Evolutionary conservation across 2,329 filamentous ascomycete species (phyloP).

Genomic region (Aspergillus glaucus): DNA sequence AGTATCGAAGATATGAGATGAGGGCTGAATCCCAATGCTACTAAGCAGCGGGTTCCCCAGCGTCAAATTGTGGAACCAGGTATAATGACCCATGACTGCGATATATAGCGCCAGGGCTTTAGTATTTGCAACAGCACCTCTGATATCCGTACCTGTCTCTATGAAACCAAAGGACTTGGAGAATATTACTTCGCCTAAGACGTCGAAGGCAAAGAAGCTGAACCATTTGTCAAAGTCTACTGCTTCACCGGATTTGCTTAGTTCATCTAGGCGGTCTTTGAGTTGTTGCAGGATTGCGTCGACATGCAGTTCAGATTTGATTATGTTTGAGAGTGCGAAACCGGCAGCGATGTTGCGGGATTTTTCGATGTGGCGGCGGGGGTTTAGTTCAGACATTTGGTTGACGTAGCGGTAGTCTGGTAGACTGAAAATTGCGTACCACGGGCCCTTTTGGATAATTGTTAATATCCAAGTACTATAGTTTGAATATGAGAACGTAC

Average conservation of each 20-base stretch:
- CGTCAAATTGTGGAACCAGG: slow-evolving; percentile 29
- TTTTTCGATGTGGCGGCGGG: slow-evolving; percentile 24
- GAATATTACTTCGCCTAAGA: slow-evolving; percentile 32
- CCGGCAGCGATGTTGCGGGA: slow-evolving; percentile 25
- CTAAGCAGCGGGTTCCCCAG: slow-evolving; percentile 35
- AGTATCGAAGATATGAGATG: slow-evolving; percentile 36
- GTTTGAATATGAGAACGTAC: no score
- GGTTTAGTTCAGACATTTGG: no score
- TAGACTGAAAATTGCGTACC: no score
- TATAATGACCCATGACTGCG: slow-evolving; percentile 28
- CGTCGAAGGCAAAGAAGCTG: slow-evolving; percentile 34
- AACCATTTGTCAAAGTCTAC: slow-evolving; percentile 39
- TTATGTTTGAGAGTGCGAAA: slow-evolving; percentile 27
- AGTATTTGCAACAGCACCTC: slow-evolving; percentile 31
- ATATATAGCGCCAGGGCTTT: slow-evolving; percentile 25
- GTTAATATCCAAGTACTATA: no score
- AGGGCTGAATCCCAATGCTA: slow-evolving; percentile 28
- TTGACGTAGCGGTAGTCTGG: no score
- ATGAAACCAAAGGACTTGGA: slow-evolving; percentile 32
- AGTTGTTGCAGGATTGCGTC: slow-evolving; percentile 26
- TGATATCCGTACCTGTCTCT: slow-evolving; percentile 26
- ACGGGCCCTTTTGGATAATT: no score
- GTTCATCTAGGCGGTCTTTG: slow-evolving; percentile 18
- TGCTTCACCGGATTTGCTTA: slow-evolving; percentile 14
- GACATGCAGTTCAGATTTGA: slow-evolving; percentile 21